Conservation (phyloP, 371 early-diverging fungal genomes). For the Syncephalastrum racemosum region DNA sequence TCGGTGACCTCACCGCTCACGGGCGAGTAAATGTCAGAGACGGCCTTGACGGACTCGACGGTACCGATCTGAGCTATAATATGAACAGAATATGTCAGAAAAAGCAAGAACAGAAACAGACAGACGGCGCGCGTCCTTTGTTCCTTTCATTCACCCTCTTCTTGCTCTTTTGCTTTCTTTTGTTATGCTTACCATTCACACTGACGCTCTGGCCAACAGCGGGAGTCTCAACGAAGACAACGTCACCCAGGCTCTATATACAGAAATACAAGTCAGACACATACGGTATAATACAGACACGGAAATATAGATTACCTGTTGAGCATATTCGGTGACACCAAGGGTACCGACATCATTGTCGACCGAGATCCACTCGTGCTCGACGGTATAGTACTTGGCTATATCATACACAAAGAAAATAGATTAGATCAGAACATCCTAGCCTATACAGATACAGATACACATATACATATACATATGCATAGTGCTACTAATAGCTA, state of each 20-base stretch:
- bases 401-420: constrained; percentile 1
- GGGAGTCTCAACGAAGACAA: constrained; percentile 90
- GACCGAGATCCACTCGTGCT: constrained; percentile 92
- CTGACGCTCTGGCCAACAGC: constrained; percentile 60
- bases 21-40: constrained; percentile 91
- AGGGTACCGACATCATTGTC: constrained; percentile 80
- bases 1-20: constrained; percentile 82
- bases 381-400: constrained; percentile 77
- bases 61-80: constrained; percentile 72
- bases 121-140: background rate
- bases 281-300: too few relatives aligned
- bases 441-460: too few relatives aligned
- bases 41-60: constrained; percentile 97
- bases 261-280: background rate
- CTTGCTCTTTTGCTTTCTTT: background rate
- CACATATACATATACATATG: too few relatives aligned
- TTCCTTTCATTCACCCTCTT: background rate
- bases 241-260: constrained; percentile 82
- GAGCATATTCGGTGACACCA: constrained; percentile 94
- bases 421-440: background rate
- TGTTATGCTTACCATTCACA: constrained; percentile 52
- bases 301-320: constrained; percentile 36
- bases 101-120: background rate
- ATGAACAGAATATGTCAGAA: background rate
- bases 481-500: too few relatives aligned